A percentile compares a stretch with the other conserved stretches of the same genome.
phyloP scores from a whole-genome alignment of 257 asterid genomes.

The Datura wrightii region DNA sequence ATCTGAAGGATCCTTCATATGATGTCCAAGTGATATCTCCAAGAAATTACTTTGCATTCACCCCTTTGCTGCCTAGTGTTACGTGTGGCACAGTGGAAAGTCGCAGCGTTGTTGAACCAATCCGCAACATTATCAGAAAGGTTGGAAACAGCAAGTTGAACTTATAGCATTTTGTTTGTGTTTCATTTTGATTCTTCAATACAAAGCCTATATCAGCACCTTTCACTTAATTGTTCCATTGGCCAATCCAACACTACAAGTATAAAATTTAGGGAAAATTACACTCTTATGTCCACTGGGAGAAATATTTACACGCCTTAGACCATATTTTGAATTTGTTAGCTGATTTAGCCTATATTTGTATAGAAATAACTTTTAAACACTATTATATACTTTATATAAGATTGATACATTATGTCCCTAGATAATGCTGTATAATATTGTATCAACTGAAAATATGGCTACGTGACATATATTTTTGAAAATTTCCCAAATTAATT shows the following conservation, averaged over 20 bases:
- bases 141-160: slow-evolving; percentile 38
- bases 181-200: slow-evolving; percentile 22
- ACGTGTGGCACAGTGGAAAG: slow-evolving; percentile 94
- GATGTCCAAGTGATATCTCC: slow-evolving; percentile 96
- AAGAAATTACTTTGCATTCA: slow-evolving; percentile 92
- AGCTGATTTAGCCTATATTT: too few species aligned
- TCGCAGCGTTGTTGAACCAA: slow-evolving; percentile 94
- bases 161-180: not conserved
- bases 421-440: too few species aligned
- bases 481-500: too few species aligned
- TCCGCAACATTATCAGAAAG: slow-evolving; percentile 89
- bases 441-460: too few species aligned
- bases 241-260: not conserved
- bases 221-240: not conserved
- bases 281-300: too few species aligned
- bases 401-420: too few species aligned
- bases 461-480: too few species aligned
- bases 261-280: too few species aligned
- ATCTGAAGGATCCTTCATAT: slow-evolving; percentile 70
- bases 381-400: too few species aligned
- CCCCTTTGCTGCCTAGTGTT: slow-evolving; percentile 95
- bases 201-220: slow-evolving; percentile 2
- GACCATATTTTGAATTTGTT: too few species aligned
- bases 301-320: too few species aligned
- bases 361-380: too few species aligned